These are phyloP conservation scores for Persicaria maculosa DNA, from an alignment of 148 eudicot species.

Conservation along the genomic window DNA sequence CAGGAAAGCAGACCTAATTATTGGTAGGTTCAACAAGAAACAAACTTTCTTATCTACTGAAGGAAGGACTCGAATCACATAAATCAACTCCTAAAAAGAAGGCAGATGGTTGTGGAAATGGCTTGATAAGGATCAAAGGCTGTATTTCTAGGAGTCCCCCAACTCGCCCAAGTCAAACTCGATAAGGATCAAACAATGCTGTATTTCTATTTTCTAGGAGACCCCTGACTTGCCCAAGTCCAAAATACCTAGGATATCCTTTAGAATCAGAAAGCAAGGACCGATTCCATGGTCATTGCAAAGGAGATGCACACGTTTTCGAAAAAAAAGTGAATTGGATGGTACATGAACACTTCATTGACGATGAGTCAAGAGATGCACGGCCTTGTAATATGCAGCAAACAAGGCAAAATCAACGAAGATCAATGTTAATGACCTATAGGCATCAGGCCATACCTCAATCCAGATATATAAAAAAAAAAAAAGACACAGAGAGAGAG, in stretches of 20 bases:
- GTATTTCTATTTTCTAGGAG: not conserved
- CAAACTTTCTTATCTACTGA: not conserved
- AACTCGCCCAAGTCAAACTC: not conserved
- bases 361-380: not conserved
- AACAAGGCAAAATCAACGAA: not conserved
- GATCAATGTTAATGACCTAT: not conserved
- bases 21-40: not conserved
- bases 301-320: not conserved
- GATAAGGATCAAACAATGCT: not conserved
- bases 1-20: not conserved
- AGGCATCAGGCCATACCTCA: slow-evolving; percentile 1
- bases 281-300: not conserved
- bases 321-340: not conserved
- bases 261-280: not conserved
- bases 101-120: not conserved
- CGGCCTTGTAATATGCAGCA: not conserved
- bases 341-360: not conserved
- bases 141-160: not conserved
- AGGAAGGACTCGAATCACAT: not conserved
- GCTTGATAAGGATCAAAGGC: not conserved
- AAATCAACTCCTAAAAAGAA: not conserved
- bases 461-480: not conserved
- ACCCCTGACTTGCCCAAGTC: not conserved
- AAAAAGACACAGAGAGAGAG: no score
- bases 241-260: not conserved